Conservation (phyloP, 345 rosid genomes). For the Sonneratia caseolaris region DNA sequence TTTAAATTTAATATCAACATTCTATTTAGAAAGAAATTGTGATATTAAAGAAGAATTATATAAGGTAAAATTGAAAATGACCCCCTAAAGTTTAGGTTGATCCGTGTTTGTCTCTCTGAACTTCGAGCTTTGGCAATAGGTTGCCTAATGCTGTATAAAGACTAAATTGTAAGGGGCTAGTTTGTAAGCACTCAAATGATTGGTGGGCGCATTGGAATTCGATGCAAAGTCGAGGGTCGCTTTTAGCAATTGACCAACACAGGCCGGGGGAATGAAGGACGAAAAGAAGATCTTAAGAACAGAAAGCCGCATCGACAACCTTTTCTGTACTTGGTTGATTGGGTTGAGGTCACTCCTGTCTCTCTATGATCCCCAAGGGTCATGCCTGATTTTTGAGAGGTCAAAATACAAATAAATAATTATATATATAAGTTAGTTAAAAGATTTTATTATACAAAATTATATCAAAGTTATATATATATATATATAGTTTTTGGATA, state of each 20-base stretch:
- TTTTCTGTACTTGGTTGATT: not conserved
- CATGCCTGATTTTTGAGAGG: not conserved
- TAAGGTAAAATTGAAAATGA: too few species aligned
- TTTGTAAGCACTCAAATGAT: too few species aligned
- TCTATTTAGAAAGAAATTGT: too few species aligned
- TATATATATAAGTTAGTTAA: not conserved
- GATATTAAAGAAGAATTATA: too few species aligned
- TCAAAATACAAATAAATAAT: not conserved
- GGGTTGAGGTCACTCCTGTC: conserved; percentile 1
- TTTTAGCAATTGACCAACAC: not conserved
- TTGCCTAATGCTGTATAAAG: too few species aligned
- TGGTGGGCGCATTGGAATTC: not conserved
- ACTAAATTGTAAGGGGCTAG: not conserved
- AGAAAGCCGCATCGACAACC: not conserved
- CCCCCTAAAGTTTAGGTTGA: too few species aligned
- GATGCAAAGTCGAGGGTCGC: not conserved
- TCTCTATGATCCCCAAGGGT: not conserved
- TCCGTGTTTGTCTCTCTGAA: too few species aligned
- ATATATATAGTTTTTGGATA: too few species aligned
- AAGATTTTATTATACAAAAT: not conserved
- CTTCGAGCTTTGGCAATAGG: too few species aligned
- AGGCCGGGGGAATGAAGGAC: not conserved
- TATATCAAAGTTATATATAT: not conserved
- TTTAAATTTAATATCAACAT: too few species aligned
- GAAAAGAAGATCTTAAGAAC: not conserved